phyloP scores from a whole-genome alignment of 306 rosid genomes.

The Oxytropis ochrocephala region DNA sequence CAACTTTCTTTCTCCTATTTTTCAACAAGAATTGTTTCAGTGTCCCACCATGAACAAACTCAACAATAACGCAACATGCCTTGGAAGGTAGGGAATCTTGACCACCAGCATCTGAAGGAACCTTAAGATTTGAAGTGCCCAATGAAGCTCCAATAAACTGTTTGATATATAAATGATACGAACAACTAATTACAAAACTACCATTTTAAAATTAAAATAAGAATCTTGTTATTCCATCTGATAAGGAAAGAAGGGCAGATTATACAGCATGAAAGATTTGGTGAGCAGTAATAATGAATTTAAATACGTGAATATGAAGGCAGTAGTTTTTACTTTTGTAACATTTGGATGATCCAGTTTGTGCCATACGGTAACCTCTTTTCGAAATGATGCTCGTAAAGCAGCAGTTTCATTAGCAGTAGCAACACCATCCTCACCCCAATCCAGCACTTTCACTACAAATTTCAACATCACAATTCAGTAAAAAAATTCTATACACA shows the following conservation, averaged over 20 bases:
- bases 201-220: neutral
- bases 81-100: conserved; percentile 46
- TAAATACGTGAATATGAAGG: conserved; percentile 16
- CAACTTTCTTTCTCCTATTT: conserved; percentile 56
- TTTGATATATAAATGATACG: conserved; percentile 9
- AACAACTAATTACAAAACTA: conserved; percentile 10
- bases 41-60: conserved; percentile 78
- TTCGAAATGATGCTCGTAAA: conserved; percentile 66
- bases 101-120: conserved; percentile 33
- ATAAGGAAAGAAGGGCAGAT: neutral
- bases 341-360: conserved; percentile 89
- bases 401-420: conserved; percentile 57
- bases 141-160: conserved; percentile 89
- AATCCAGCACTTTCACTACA: conserved; percentile 84
- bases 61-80: conserved; percentile 71
- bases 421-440: conserved; percentile 87
- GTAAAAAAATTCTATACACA: conserved; percentile 22
- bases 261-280: neutral
- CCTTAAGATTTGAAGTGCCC: conserved; percentile 61
- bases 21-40: conserved; percentile 51
- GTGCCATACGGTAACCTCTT: conserved; percentile 94
- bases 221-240: neutral
- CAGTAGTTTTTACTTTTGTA: conserved; percentile 55
- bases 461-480: conserved; percentile 22
- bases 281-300: neutral